These are phyloP conservation scores for Sungouiella blattae DNA, from an alignment of 805 yeast species.

Conservation along the genomic window DNA sequence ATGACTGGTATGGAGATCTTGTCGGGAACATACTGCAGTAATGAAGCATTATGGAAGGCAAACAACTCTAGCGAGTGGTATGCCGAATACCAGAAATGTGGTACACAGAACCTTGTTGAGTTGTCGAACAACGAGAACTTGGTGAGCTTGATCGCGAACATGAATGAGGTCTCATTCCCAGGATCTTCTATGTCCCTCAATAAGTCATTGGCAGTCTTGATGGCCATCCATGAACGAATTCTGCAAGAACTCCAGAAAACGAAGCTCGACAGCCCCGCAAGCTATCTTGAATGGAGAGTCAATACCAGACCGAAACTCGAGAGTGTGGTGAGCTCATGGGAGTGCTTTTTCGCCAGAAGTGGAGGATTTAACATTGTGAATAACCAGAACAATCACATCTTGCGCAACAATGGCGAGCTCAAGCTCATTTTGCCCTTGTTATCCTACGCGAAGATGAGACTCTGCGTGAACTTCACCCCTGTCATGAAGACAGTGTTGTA, in stretches of 20 bases:
- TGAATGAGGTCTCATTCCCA: constrained; percentile 35
- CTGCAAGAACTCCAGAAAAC: constrained; percentile 35
- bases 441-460: constrained; percentile 63
- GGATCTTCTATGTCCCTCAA: constrained; percentile 44
- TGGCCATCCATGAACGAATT: constrained; percentile 66
- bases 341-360: constrained; percentile 53
- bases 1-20: constrained; percentile 41
- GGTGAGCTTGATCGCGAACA: constrained; percentile 42
- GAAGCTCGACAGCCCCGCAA: constrained; percentile 5
- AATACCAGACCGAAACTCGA: constrained; percentile 58
- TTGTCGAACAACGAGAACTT: constrained; percentile 54
- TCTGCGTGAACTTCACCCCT: constrained; percentile 59
- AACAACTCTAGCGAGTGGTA: constrained; percentile 52
- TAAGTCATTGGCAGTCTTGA: constrained; percentile 52
- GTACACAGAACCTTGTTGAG: constrained; percentile 37
- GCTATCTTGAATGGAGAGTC: constrained; percentile 57
- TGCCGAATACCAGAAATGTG: constrained; percentile 13
- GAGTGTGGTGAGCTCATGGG: constrained; percentile 64
- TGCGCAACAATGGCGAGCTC: constrained; percentile 52
- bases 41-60: constrained; percentile 60
- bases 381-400: constrained; percentile 45
- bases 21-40: constrained; percentile 62
- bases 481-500: constrained; percentile 57
- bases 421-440: constrained; percentile 66
- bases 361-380: constrained; percentile 61